Evolutionary conservation across 352 stramenopile genomes (phyloP), one percentile per base, ranked within the genome.

Genomic region (Phytophthora multivora): DNA sequence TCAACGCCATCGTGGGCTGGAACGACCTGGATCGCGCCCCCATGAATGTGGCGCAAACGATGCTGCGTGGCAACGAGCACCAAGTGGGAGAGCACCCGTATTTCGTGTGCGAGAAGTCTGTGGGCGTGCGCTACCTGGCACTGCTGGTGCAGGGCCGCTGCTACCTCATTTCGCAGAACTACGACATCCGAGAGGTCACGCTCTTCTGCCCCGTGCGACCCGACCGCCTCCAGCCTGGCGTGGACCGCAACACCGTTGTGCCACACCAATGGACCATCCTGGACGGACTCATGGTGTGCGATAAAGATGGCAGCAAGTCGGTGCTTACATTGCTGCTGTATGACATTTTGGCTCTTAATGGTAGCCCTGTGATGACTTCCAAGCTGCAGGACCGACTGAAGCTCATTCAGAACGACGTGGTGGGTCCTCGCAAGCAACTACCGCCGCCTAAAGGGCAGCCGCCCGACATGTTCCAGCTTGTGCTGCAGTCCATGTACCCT

Each of bases 371-470:
- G 33, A 91, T 96, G 83, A 73, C 78, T 21, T 90, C 82, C 33
- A 96, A 94, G 69, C 75, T 96, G 9, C 84, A 92, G 67, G 87
- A 96, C 52, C 69, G 87, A 19, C 79, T 96, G 36, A 96, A 96
- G 54, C 63, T 94, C n/a, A 86, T 95, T 47, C 86, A 95, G 68
- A 95, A 95, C 70, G 86, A 93, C 73, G 84, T 95, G n/a, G 88
- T 95, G 50, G 85, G 75, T 0, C 86, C 86, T 26, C 80, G 84
- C 30, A 93, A 92, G 79, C 82, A 83, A 43, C 73, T 93, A 13
- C 73, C 83, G 30, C 46, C 80, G 25, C 84, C 84, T 4, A 95
- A 95, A 57, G 79, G 79, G 38, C 86, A 95, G 18, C 84, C 84
- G 15, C 71, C 86, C 5, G 84, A 91, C 45, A 83, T 79, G 56